Evolutionary conservation across 2,329 filamentous ascomycete genomes (phyloP), one percentile per base, ranked within the genome.

Genomic region (Cladosporium sphaerospermum): DNA sequence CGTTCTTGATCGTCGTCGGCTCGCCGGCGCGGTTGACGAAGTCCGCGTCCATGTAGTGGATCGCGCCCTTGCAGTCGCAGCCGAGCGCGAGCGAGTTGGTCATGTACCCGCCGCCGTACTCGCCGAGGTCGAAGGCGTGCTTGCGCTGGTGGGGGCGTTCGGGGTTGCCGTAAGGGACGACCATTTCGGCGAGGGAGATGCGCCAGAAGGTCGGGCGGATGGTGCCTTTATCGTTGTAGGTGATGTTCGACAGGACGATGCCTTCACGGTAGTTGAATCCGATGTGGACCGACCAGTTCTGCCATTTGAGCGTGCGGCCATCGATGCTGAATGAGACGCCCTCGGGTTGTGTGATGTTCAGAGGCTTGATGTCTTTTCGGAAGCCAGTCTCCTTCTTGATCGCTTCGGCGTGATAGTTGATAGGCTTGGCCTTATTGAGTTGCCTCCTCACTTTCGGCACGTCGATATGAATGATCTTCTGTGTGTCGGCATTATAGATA

Each of bases 251-350:
- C 6, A 96, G 76, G 2, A 96, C 87, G 61, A 96, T 86, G 18
- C 91, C 91, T 71, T 96, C 91, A 23, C 88, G 82, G 74, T 96
- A 93, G 76, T 95, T 96, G 80, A 96, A 96, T 19, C 91, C 91
- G 55, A 96, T 82, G 68, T 96, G 91, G 59, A 96, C 82, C 63
- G 82, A 92, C 87, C 89, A 96, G 67, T 95, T 95, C 70, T 95
- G 90, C 91, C 91, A 96, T 59, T 83, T 82, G 47, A 96, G 78
- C 43, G 81, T 81, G 9, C 89, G 75, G 1, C 88, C 88, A 2
- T 84, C 79, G 59, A 95, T 75, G 16, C 78, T 82, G 75, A 96
- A 96, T 0, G 88, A 93, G 0, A 95, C 89, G 13, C 91, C 91
- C 62, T 95, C 88, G 0, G 89, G 89, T 65, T 95, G 89, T 1